phyloP scores from a whole-genome alignment of 768 basidiomycete species.

The Psilocybe subaeruginosa region DNA sequence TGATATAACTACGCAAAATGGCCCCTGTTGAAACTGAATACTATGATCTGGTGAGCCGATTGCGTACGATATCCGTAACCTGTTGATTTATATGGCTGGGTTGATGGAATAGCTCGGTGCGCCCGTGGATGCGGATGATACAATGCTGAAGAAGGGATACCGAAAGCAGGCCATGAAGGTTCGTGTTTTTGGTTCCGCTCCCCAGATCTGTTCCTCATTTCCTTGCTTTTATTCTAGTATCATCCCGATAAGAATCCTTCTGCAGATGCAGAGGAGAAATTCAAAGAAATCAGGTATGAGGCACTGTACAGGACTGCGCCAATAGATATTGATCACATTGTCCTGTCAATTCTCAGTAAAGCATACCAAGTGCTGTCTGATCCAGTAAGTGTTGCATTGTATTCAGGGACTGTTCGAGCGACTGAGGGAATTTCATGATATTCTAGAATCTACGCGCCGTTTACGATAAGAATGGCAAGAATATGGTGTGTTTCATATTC shows the following conservation, averaged over 20 bases:
- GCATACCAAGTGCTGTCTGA: slow-evolving; percentile 94
- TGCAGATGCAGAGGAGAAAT: slow-evolving; percentile 92
- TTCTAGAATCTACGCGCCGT: slow-evolving; percentile 78
- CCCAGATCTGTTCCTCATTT: not conserved
- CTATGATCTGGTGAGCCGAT: slow-evolving; percentile 73
- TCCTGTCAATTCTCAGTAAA: slow-evolving; percentile 56
- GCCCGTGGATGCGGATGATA: slow-evolving; percentile 72
- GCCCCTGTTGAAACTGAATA: slow-evolving; percentile 91
- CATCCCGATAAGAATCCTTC: slow-evolving; percentile 96
- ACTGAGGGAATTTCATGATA: slow-evolving; percentile 7
- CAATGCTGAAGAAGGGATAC: slow-evolving; percentile 92
- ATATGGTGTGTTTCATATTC: slow-evolving; percentile 56
- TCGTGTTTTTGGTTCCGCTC: slow-evolving; percentile 21
- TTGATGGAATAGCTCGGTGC: slow-evolving; percentile 64
- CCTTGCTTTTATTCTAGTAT: slow-evolving; percentile 50
- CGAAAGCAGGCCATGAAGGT: slow-evolving; percentile 94
- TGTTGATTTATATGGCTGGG: not conserved
- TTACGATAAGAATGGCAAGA: slow-evolving; percentile 95
- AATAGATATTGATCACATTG: not conserved
- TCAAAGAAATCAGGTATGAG: slow-evolving; percentile 90
- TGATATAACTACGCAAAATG: slow-evolving; percentile 42
- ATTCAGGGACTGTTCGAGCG: not conserved
- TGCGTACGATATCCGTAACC: not conserved
- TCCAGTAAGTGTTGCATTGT: slow-evolving; percentile 50
- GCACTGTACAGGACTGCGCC: not conserved